Evolutionary conservation across 192 early-diverging fungal species (phyloP).

Genomic region (Linnemannia exigua): DNA sequence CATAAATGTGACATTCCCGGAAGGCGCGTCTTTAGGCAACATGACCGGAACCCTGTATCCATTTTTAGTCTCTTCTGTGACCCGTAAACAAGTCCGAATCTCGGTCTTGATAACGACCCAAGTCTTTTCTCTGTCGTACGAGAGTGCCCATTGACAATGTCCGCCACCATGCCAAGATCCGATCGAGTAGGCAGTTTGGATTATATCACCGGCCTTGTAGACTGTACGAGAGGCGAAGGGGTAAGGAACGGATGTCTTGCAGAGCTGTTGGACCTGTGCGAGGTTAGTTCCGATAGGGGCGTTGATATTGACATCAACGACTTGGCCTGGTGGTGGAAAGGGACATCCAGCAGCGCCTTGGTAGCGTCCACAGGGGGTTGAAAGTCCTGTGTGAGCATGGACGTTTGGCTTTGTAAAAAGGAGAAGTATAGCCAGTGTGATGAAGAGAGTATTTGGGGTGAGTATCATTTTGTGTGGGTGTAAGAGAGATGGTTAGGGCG

Average conservation of each 20-base stretch:
- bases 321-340: slow-evolving; percentile 51
- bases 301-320: slow-evolving; percentile 59
- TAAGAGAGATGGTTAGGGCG: too few species aligned
- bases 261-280: slow-evolving; percentile 43
- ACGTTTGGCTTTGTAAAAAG: too few species aligned
- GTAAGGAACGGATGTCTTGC: slow-evolving; percentile 60
- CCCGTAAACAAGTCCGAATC: slow-evolving; percentile 58
- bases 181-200: slow-evolving; percentile 64
- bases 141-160: slow-evolving; percentile 79
- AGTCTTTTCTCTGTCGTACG: slow-evolving; percentile 70
- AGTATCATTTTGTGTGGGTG: too few species aligned
- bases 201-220: slow-evolving; percentile 62
- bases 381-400: slow-evolving; percentile 63
- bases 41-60: slow-evolving; percentile 40
- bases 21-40: slow-evolving; percentile 28
- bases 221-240: slow-evolving; percentile 52
- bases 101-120: slow-evolving; percentile 74
- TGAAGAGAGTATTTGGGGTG: too few species aligned
- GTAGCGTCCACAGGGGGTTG: slow-evolving; percentile 58
- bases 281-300: slow-evolving; percentile 54
- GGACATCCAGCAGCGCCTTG: slow-evolving; percentile 54
- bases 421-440: too few species aligned
- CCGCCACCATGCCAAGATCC: slow-evolving; percentile 71
- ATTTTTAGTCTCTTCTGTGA: background rate
- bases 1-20: slow-evolving; percentile 29